Conservation (phyloP, 345 rosid species). For the Mallotus nudiflorus region DNA sequence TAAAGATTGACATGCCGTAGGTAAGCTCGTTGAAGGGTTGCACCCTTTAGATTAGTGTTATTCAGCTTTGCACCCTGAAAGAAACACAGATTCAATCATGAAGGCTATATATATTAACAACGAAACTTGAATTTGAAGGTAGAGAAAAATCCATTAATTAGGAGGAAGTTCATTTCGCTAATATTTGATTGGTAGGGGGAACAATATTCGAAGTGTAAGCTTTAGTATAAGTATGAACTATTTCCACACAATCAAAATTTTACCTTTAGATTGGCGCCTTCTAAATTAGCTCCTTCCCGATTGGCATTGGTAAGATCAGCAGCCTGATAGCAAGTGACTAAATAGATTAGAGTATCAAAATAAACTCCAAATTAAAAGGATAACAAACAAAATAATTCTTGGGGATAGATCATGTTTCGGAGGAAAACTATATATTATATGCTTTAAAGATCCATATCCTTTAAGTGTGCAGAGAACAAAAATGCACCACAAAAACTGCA, state of each 20-base stretch:
- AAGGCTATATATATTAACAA: too few species aligned
- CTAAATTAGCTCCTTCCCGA: slow-evolving; percentile 88
- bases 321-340: slow-evolving; percentile 41
- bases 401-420: background rate
- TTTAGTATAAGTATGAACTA: background rate
- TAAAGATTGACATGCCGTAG: slow-evolving; percentile 80
- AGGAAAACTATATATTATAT: background rate
- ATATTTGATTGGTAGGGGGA: too few species aligned
- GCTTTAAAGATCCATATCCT: slow-evolving; percentile 39
- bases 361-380: background rate
- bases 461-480: slow-evolving; percentile 85
- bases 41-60: slow-evolving; percentile 82
- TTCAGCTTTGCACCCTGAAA: slow-evolving; percentile 84
- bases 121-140: too few species aligned
- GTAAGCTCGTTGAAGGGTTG: slow-evolving; percentile 92
- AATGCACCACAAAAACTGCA: slow-evolving; percentile 92
- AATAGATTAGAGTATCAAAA: slow-evolving; percentile 6
- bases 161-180: too few species aligned
- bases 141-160: too few species aligned
- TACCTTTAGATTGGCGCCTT: slow-evolving; percentile 97
- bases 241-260: background rate
- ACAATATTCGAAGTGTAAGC: background rate
- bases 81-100: background rate
- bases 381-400: background rate
- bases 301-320: slow-evolving; percentile 96